phyloP scores from a whole-genome alignment of 2,329 filamentous ascomycete genomes.

The Monilinia aucupariae region DNA sequence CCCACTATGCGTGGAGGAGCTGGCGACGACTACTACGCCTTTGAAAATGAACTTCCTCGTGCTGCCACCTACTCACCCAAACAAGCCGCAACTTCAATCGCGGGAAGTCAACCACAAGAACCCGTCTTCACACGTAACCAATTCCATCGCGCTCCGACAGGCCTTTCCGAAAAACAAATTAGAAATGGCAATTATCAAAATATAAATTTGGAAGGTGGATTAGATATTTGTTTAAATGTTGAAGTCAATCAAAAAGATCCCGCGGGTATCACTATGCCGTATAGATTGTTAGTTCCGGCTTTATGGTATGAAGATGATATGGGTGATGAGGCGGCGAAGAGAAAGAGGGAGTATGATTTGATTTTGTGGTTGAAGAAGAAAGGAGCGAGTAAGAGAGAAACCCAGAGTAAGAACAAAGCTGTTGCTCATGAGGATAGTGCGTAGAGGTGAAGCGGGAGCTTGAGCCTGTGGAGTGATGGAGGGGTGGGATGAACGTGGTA shows the following conservation, averaged over 20 bases:
- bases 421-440: slow-evolving; percentile 37
- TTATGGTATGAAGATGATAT: slow-evolving; percentile 49
- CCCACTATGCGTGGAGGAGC: slow-evolving; percentile 37
- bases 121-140: slow-evolving; percentile 19
- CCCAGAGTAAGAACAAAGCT: slow-evolving; percentile 21
- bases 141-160: slow-evolving; percentile 67
- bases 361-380: slow-evolving; percentile 22
- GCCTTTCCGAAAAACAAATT: slow-evolving; percentile 58
- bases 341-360: slow-evolving; percentile 20
- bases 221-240: slow-evolving; percentile 84
- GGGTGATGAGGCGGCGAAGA: slow-evolving; percentile 15
- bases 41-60: slow-evolving; percentile 21
- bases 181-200: slow-evolving; percentile 48
- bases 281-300: slow-evolving; percentile 77
- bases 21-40: slow-evolving; percentile 44
- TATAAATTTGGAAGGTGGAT: slow-evolving; percentile 73
- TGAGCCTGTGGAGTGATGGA: slow-evolving; percentile 18
- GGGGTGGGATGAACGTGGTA: not conserved
- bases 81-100: slow-evolving; percentile 26
- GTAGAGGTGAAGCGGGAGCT: slow-evolving; percentile 24
- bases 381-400: not conserved
- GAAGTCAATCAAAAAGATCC: slow-evolving; percentile 84
- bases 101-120: slow-evolving; percentile 21
- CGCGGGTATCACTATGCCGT: slow-evolving; percentile 79
- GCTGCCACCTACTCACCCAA: slow-evolving; percentile 20